These are phyloP conservation scores for Diplosphaera chodatii DNA, from an alignment of 139 green algal genomes.

Conservation along the genomic window DNA sequence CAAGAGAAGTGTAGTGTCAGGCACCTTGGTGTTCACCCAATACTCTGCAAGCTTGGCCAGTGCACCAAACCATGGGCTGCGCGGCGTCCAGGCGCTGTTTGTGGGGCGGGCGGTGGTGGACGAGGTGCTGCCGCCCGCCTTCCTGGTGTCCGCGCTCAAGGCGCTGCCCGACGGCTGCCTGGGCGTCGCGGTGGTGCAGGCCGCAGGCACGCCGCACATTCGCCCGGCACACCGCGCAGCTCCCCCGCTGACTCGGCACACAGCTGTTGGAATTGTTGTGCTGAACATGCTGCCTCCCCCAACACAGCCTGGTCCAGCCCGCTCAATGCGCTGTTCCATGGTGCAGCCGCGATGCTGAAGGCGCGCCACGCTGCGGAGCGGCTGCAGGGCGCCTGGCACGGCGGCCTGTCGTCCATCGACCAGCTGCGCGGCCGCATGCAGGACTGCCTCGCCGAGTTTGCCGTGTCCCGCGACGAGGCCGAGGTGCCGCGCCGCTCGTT, in stretches of 20 bases:
- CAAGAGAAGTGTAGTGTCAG: too few relatives aligned
- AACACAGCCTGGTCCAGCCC: too few relatives aligned
- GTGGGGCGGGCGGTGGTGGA: conserved; percentile 85
- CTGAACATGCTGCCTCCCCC: too few relatives aligned
- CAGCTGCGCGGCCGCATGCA: conserved; percentile 28
- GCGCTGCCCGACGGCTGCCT: conserved; percentile 47
- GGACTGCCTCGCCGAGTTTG: conserved; percentile 1
- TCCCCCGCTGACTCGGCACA: too few relatives aligned
- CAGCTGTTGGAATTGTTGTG: too few relatives aligned
- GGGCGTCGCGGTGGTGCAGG: conserved; percentile 58
- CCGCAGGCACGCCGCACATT: conserved; percentile 29
- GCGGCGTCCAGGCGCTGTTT: conserved; percentile 59
- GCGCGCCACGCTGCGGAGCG: conserved; percentile 73
- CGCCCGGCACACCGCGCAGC: too few relatives aligned
- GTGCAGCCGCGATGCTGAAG: conserved; percentile 52
- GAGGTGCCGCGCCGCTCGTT: too few relatives aligned
- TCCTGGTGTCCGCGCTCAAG: conserved; percentile 60
- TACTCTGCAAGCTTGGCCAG: too few relatives aligned
- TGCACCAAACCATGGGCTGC: too few relatives aligned
- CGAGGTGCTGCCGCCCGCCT: conserved; percentile 83
- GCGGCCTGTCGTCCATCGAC: conserved; percentile 43
- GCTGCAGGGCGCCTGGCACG: conserved; percentile 75
- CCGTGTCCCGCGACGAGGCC: background rate
- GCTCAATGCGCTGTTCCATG: too few relatives aligned
- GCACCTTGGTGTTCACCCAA: too few relatives aligned